phyloP scores from a whole-genome alignment of 2,329 filamentous ascomycete species.

The Chaetomium sp. region DNA sequence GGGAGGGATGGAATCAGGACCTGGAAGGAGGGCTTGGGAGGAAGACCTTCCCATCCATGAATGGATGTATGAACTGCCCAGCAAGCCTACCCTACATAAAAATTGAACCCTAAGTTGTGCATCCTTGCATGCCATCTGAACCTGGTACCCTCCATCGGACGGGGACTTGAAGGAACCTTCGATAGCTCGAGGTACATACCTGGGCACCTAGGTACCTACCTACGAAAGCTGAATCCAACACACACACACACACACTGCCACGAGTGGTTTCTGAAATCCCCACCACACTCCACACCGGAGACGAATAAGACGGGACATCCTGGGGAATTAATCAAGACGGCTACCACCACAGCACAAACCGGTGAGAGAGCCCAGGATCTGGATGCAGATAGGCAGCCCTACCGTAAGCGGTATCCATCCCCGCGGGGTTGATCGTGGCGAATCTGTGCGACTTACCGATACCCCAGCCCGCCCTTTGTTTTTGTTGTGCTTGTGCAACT shows the following conservation, averaged over 20 bases:
- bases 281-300: background rate
- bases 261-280: background rate
- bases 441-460: background rate
- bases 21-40: background rate
- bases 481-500: background rate
- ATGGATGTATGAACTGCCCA: too few species aligned
- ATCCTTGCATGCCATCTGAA: background rate
- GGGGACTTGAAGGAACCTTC: background rate
- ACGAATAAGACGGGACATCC: constrained; percentile 10
- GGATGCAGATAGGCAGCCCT: background rate
- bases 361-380: background rate
- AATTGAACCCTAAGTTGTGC: too few species aligned
- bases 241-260: background rate
- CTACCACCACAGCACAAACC: background rate
- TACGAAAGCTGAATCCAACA: background rate
- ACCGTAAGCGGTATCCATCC: background rate
- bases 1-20: too few species aligned
- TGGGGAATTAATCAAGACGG: constrained; percentile 11
- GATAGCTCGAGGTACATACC: background rate
- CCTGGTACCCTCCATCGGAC: too few species aligned
- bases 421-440: background rate
- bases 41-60: background rate
- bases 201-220: too few species aligned
- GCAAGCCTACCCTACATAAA: too few species aligned
- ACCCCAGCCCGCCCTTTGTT: background rate